Evolutionary conservation across 78 protist genomes (phyloP).

Genomic region (Isochrysis galbana): DNA sequence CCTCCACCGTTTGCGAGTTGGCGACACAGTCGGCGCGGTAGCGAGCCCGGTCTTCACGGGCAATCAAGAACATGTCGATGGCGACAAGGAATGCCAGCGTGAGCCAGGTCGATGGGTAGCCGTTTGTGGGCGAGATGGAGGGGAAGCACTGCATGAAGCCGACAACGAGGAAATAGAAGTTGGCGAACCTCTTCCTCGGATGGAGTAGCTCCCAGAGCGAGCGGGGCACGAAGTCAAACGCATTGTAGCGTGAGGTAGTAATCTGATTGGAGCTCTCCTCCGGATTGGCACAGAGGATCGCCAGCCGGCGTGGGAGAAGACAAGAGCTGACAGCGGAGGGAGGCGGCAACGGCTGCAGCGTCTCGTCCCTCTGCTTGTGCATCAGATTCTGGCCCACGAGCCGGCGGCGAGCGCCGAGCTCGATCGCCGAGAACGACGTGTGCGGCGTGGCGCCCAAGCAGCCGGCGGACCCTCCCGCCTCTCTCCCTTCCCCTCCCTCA

Average conservation of each 20-base stretch:
- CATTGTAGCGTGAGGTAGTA: constrained; percentile 58
- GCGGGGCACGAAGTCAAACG: constrained; percentile 42
- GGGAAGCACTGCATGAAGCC: constrained; percentile 49
- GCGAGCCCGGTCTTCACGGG: neutral
- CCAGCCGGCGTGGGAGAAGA: too few relatives aligned
- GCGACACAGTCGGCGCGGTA: neutral
- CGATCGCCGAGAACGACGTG: too few relatives aligned
- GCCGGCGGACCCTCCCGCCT: too few relatives aligned
- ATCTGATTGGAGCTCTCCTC: neutral
- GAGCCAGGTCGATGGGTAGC: neutral
- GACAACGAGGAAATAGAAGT: constrained; percentile 73
- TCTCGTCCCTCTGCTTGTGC: too few relatives aligned
- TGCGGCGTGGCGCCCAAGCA: too few relatives aligned
- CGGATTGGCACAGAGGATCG: neutral
- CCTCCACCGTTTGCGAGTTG: neutral
- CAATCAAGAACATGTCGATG: neutral
- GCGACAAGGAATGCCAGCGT: neutral
- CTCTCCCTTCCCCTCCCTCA: too few relatives aligned
- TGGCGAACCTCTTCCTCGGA: constrained; percentile 43
- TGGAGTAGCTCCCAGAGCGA: constrained; percentile 63
- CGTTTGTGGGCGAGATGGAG: neutral
- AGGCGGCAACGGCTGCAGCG: too few relatives aligned
- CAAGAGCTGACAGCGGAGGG: too few relatives aligned
- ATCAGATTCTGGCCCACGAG: too few relatives aligned
- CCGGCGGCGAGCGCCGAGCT: too few relatives aligned